Evolutionary conservation across 805 yeast genomes (phyloP).

Genomic region (Metschnikowia koreensis): DNA sequence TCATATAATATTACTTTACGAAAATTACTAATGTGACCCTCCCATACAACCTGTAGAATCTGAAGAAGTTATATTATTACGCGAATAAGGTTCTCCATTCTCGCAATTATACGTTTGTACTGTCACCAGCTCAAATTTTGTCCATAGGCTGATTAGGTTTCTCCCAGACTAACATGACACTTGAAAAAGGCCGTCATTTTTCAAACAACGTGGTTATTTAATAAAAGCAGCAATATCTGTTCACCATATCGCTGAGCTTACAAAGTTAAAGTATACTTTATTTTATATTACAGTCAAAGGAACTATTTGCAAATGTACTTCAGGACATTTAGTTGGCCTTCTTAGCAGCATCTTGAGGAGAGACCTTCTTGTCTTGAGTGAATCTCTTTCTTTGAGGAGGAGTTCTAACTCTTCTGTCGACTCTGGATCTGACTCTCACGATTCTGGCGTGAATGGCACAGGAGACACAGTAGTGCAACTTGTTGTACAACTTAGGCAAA

Average conservation of each 20-base stretch:
- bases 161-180: too few relatives aligned
- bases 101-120: too few relatives aligned
- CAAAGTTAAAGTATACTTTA: not conserved
- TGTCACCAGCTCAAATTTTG: too few relatives aligned
- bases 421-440: slow-evolving; percentile 99
- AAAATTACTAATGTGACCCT: too few relatives aligned
- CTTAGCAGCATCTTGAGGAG: slow-evolving; percentile 97
- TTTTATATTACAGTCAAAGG: slow-evolving; percentile 19
- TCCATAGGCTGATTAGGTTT: too few relatives aligned
- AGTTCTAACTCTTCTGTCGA: slow-evolving; percentile 97
- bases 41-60: too few relatives aligned
- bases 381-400: slow-evolving; percentile 99
- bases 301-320: slow-evolving; percentile 13
- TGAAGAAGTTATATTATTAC: too few relatives aligned
- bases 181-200: too few relatives aligned
- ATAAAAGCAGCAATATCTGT: too few relatives aligned
- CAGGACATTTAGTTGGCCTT: slow-evolving; percentile 57
- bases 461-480: slow-evolving; percentile 99
- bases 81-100: too few relatives aligned
- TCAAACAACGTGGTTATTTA: too few relatives aligned
- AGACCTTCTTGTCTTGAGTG: slow-evolving; percentile 92
- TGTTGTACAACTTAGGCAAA: slow-evolving; percentile 98
- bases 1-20: too few relatives aligned
- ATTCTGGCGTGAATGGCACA: slow-evolving; percentile 99
- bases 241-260: not conserved